A percentile compares a stretch with the other conserved stretches of the same genome.
Conservation (phyloP, 129 eudicot species). For the Erigeron canadensis region DNA sequence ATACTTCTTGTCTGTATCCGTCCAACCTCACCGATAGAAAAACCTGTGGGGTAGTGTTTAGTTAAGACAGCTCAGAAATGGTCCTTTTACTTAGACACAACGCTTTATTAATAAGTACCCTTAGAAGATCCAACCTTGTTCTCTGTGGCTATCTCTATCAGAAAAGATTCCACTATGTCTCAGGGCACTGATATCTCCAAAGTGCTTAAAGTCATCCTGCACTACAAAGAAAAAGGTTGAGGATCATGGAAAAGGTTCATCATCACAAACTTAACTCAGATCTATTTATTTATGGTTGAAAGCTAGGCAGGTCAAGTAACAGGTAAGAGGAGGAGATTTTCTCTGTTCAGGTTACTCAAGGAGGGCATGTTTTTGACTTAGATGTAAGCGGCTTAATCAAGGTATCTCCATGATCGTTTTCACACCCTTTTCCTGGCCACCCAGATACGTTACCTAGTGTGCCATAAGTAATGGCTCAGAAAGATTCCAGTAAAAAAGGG, state of each 20-base stretch:
- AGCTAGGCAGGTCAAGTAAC: background rate
- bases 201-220: slow-evolving; percentile 90
- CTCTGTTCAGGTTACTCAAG: no score
- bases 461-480: background rate
- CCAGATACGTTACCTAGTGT: no score
- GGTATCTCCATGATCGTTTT: no score
- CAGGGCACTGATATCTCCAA: slow-evolving; percentile 74
- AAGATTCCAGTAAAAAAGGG: background rate
- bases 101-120: slow-evolving; percentile 37
- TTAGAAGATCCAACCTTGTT: slow-evolving; percentile 73
- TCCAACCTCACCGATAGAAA: slow-evolving; percentile 86
- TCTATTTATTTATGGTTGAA: background rate
- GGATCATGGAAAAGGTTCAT: slow-evolving; percentile 19
- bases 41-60: slow-evolving; percentile 42
- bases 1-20: slow-evolving; percentile 84
- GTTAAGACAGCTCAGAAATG: slow-evolving; percentile 9
- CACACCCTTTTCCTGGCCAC: no score
- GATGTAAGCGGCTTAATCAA: no score
- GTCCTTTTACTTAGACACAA: background rate
- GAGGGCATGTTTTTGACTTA: no score
- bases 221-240: slow-evolving; percentile 27
- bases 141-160: slow-evolving; percentile 65
- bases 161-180: slow-evolving; percentile 91
- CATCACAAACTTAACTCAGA: slow-evolving; percentile 11
- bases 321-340: no score